Percentiles rank a stretch among this genome's conserved stretches.
Conservation (phyloP, 768 basidiomycete species). For the Suillus bovinus region DNA sequence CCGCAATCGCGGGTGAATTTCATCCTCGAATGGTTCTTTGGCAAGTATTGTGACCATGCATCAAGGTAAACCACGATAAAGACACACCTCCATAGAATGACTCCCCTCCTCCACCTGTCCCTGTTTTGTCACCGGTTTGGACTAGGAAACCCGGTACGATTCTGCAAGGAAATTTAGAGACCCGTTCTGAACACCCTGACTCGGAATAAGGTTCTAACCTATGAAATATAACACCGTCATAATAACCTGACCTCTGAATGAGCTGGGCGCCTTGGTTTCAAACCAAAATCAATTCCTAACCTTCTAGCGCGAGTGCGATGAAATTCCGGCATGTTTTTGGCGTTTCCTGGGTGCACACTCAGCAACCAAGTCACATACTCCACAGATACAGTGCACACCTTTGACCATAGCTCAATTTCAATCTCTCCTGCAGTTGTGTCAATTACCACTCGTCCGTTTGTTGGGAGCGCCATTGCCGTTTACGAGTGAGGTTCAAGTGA, state of each 20-base stretch:
- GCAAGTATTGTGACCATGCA: background rate
- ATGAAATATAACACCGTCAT: constrained; percentile 94
- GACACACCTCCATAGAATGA: constrained; percentile 86
- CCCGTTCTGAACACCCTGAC: background rate
- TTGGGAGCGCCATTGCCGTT: constrained; percentile 72
- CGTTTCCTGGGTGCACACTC: constrained; percentile 60
- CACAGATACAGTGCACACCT: constrained; percentile 39
- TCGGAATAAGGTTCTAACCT: constrained; percentile 47
- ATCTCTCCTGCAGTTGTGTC: constrained; percentile 88
- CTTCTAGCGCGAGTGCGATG: constrained; percentile 85
- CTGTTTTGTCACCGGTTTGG: constrained; percentile 92
- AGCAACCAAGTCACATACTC: background rate
- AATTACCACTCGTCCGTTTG: constrained; percentile 82
- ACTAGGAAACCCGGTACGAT: constrained; percentile 90
- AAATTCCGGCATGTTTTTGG: constrained; percentile 95
- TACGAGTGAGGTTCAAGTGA: background rate
- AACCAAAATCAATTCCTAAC: constrained; percentile 45
- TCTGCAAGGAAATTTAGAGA: constrained; percentile 34
- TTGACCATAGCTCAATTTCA: constrained; percentile 92
- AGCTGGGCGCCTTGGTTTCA: background rate
- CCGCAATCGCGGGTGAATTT: constrained; percentile 88
- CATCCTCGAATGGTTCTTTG: constrained; percentile 89
- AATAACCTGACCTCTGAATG: constrained; percentile 65
- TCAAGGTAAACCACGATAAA: background rate
- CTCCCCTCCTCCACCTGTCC: constrained; percentile 90